A percentile compares a stretch with the other conserved stretches of the same genome.
phyloP scores from a whole-genome alignment of 306 rosid species.

The Inga laurina region DNA sequence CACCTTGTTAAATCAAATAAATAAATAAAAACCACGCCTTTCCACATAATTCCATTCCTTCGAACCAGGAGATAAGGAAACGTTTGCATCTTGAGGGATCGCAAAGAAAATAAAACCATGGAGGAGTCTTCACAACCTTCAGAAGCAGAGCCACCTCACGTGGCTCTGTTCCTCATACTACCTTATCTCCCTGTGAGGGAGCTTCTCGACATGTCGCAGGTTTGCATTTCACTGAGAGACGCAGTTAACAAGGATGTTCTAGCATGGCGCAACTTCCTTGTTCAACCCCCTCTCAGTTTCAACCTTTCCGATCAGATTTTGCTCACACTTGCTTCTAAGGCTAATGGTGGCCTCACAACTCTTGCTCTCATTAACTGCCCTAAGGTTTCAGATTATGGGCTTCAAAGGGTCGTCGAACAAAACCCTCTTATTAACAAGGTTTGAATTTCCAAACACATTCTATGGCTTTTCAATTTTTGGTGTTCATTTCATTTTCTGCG shows the following conservation, averaged over 20 bases:
- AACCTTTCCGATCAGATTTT: constrained; percentile 51
- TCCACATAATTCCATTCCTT: not conserved
- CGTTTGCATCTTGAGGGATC: not conserved
- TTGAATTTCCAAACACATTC: constrained; percentile 21
- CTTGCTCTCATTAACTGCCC: constrained; percentile 60
- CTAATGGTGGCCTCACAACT: constrained; percentile 58
- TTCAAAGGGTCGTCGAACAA: constrained; percentile 50
- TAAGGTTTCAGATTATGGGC: constrained; percentile 64
- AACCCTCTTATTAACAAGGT: constrained; percentile 76
- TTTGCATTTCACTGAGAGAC: constrained; percentile 62
- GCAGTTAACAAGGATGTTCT: constrained; percentile 61
- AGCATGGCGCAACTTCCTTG: constrained; percentile 63
- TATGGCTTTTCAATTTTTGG: constrained; percentile 8
- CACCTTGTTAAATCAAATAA: not conserved
- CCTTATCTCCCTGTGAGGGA: constrained; percentile 65
- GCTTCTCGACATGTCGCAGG: constrained; percentile 62
- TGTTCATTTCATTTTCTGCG: not conserved
- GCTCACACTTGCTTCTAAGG: constrained; percentile 54
- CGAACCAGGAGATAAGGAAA: not conserved
- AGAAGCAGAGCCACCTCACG: constrained; percentile 49
- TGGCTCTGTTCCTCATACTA: constrained; percentile 58
- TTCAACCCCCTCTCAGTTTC: constrained; percentile 57
- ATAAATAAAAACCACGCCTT: not conserved
- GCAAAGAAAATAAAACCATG: not conserved
- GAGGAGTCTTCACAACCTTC: not conserved